A percentile compares a stretch with the other conserved stretches of the same genome.
Conservation (phyloP, 73 alveolate species). For the Paramecium bursaria region DNA sequence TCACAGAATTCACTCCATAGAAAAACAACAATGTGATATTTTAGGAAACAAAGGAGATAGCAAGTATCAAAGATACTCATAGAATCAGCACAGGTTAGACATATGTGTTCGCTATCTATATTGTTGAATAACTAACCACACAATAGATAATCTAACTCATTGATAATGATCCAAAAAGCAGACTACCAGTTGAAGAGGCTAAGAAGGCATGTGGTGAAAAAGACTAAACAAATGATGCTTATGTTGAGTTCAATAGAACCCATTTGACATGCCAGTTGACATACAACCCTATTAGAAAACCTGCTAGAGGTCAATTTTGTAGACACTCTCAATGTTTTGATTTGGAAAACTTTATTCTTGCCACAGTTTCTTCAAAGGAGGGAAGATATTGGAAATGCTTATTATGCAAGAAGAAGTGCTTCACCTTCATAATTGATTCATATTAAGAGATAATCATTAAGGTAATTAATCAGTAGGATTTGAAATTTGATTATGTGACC, state of each 20-base stretch:
- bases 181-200: slow-evolving; percentile 12
- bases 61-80: not conserved
- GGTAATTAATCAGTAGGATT: no score
- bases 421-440: slow-evolving; percentile 37
- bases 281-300: slow-evolving; percentile 29
- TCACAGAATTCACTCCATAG: not conserved
- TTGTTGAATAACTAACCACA: not conserved
- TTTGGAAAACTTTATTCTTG: slow-evolving; percentile 52
- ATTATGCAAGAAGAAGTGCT: slow-evolving; percentile 61
- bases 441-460: slow-evolving; percentile 53
- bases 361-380: slow-evolving; percentile 27
- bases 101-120: slow-evolving; percentile 28
- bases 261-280: slow-evolving; percentile 15
- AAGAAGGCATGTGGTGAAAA: not conserved
- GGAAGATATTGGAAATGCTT: slow-evolving; percentile 63
- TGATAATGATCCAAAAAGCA: not conserved
- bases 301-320: slow-evolving; percentile 68
- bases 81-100: slow-evolving; percentile 5
- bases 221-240: not conserved
- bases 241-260: not conserved
- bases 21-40: not conserved
- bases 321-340: slow-evolving; percentile 61
- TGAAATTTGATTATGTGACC: no score
- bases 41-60: slow-evolving; percentile 6
- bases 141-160: not conserved